Percentiles rank a stretch among this genome's conserved stretches.
Evolutionary conservation across 2,329 filamentous ascomycete species (phyloP).

Genomic region (Scleromitrula shiraiana): DNA sequence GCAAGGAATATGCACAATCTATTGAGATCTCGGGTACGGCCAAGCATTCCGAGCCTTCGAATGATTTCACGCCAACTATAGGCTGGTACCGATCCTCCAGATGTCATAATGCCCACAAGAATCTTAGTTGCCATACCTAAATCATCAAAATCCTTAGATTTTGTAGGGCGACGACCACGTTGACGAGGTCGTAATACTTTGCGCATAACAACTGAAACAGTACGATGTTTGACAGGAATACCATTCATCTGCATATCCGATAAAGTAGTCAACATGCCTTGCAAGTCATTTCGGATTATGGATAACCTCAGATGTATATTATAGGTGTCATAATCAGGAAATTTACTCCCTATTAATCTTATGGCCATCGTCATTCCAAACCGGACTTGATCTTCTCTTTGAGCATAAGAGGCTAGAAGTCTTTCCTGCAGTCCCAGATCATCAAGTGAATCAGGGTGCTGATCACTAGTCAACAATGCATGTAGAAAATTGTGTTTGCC

Average conservation of each 20-base stretch:
- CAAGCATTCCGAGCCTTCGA: conserved; percentile 49
- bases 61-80: conserved; percentile 49
- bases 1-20: conserved; percentile 43
- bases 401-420: conserved; percentile 44
- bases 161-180: conserved; percentile 15
- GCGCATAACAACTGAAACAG: conserved; percentile 36
- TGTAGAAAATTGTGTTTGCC: conserved; percentile 35
- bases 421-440: conserved; percentile 45
- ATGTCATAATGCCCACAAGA: conserved; percentile 39
- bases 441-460: conserved; percentile 57
- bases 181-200: conserved; percentile 33
- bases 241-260: conserved; percentile 42
- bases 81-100: conserved; percentile 35
- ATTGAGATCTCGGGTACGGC: conserved; percentile 42
- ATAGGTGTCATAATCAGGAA: conserved; percentile 33
- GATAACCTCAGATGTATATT: conserved; percentile 40
- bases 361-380: conserved; percentile 49
- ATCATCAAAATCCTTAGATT: conserved; percentile 24
- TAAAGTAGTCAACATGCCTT: conserved; percentile 16
- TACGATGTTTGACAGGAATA: conserved; percentile 35
- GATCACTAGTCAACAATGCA: conserved; percentile 42
- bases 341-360: conserved; percentile 36
- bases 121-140: conserved; percentile 35
- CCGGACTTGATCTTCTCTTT: conserved; percentile 40
- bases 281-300: conserved; percentile 29